Conservation (phyloP, 2,329 filamentous ascomycete genomes). For the Beauveria pseudobassiana region DNA sequence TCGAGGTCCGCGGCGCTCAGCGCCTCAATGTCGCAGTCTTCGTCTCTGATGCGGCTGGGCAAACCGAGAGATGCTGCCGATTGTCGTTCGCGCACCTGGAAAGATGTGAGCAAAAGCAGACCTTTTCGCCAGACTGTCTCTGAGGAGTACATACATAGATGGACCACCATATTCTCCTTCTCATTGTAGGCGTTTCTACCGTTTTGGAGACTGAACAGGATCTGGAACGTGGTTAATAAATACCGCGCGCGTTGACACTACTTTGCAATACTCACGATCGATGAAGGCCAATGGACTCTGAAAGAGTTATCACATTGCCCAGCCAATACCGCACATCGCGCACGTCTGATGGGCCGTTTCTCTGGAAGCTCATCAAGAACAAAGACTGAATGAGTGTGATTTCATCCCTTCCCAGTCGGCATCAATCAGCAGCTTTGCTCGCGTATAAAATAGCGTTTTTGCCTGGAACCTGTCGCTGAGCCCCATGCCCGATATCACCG, state of each 20-base stretch:
- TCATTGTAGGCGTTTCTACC: slow-evolving; percentile 24
- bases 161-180: slow-evolving; percentile 46
- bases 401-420: slow-evolving; percentile 45
- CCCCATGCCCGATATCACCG: slow-evolving; percentile 34
- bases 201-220: slow-evolving; percentile 22
- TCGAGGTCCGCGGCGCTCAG: slow-evolving; percentile 24
- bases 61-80: slow-evolving; percentile 29
- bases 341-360: slow-evolving; percentile 40
- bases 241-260: no score
- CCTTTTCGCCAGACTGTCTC: not conserved
- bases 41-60: slow-evolving; percentile 30
- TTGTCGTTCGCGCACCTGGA: slow-evolving; percentile 29
- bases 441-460: slow-evolving; percentile 41
- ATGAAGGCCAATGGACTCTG: slow-evolving; percentile 41
- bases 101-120: slow-evolving; percentile 7
- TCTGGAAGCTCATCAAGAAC: slow-evolving; percentile 50
- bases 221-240: slow-evolving; percentile 6
- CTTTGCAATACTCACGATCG: slow-evolving; percentile 23
- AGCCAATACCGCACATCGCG: slow-evolving; percentile 43
- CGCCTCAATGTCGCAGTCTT: slow-evolving; percentile 32
- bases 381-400: slow-evolving; percentile 42
- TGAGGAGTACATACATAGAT: slow-evolving; percentile 34
- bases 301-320: slow-evolving; percentile 41
- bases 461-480: slow-evolving; percentile 41
- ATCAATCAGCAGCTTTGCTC: slow-evolving; percentile 44